A percentile compares a stretch with the other conserved stretches of the same genome.
Conservation (phyloP, 176 grass and related monocot species). For the Raddia guianensis region DNA sequence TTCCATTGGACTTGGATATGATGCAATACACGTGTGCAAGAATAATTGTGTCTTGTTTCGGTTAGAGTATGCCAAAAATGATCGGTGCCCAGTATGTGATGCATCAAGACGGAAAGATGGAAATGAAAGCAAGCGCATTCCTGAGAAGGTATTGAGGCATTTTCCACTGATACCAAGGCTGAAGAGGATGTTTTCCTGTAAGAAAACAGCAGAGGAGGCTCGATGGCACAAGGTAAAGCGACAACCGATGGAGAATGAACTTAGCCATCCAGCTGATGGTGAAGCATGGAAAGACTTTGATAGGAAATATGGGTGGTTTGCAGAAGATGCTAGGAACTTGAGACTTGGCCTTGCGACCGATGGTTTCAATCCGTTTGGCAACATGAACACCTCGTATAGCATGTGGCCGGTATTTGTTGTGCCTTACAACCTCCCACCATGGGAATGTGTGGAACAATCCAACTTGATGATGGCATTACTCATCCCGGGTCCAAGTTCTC, state of each 20-base stretch:
- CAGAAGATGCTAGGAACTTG: background rate
- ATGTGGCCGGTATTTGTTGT: background rate
- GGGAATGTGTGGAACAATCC: background rate
- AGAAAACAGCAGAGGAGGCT: background rate
- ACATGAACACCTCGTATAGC: background rate
- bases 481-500: too few species aligned
- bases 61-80: too few species aligned
- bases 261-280: background rate
- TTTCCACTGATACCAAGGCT: background rate
- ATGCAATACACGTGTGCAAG: background rate
- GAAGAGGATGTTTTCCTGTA: background rate
- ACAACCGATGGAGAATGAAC: background rate
- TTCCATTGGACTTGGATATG: background rate
- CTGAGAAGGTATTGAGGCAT: background rate
- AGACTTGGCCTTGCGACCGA: background rate
- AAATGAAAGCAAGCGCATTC: background rate
- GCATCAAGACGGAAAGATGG: too few species aligned
- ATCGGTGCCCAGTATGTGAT: background rate
- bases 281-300: background rate
- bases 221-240: background rate
- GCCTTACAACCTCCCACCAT: background rate
- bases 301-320: background rate
- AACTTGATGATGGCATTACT: too few species aligned
- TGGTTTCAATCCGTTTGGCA: background rate
- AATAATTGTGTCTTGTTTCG: background rate